Evolutionary conservation across 495 filamentous ascomycete genomes (phyloP).

Genomic region (Neurospora sublineolata): DNA sequence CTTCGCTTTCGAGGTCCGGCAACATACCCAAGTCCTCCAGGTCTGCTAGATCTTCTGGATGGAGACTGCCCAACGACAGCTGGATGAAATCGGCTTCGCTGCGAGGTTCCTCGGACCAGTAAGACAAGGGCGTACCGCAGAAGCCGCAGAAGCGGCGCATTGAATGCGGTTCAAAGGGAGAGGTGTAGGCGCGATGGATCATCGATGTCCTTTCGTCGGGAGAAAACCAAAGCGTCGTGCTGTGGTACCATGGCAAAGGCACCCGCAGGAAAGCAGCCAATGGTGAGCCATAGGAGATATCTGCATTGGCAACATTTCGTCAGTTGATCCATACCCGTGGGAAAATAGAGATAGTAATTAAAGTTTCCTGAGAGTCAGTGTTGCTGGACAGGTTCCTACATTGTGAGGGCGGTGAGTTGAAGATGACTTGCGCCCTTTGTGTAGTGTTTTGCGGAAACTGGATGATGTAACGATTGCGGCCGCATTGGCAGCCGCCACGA

Average conservation of each 20-base stretch:
- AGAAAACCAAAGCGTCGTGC: constrained; percentile 57
- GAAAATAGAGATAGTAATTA: not conserved
- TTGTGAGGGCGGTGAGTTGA: constrained; percentile 52
- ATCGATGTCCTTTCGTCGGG: constrained; percentile 61
- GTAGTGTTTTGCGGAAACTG: constrained; percentile 45
- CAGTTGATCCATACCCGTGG: not conserved
- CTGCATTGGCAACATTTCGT: constrained; percentile 26
- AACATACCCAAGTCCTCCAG: constrained; percentile 60
- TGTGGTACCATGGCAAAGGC: constrained; percentile 64
- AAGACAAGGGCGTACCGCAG: constrained; percentile 71
- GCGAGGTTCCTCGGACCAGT: constrained; percentile 62
- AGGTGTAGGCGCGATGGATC: constrained; percentile 63
- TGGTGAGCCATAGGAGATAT: constrained; percentile 48
- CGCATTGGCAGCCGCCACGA: constrained; percentile 70
- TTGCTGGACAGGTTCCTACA: constrained; percentile 39
- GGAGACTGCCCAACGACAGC: constrained; percentile 61
- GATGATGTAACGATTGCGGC: constrained; percentile 72
- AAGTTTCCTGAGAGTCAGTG: not conserved
- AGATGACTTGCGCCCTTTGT: constrained; percentile 50
- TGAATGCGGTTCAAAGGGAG: constrained; percentile 43
- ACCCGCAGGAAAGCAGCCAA: constrained; percentile 70
- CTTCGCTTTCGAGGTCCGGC: constrained; percentile 30
- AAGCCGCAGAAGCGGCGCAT: constrained; percentile 81
- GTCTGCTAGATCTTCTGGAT: constrained; percentile 49
- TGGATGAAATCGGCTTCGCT: constrained; percentile 64